These are phyloP conservation scores for Bidens hawaiensis DNA, from an alignment of 140 eudicot genomes.

Conservation along the genomic window DNA sequence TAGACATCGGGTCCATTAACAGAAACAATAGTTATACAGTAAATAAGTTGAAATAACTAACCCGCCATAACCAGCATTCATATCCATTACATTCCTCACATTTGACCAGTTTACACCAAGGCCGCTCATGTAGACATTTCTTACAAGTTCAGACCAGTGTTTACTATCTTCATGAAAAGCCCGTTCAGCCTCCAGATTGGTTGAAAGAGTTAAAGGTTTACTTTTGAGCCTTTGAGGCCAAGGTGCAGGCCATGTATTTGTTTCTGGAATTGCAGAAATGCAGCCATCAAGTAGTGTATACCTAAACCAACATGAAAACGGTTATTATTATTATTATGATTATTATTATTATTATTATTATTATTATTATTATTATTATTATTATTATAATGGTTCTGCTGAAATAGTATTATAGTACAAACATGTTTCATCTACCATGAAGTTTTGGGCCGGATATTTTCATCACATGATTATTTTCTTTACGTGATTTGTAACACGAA, in stretches of 20 bases:
- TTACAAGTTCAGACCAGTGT: constrained; percentile 70
- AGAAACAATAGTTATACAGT: no score
- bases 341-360: constrained; percentile 5
- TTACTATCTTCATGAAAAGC: constrained; percentile 52
- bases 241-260: constrained; percentile 59
- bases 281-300: constrained; percentile 76
- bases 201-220: constrained; percentile 53
- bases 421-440: constrained; percentile 60
- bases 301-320: constrained; percentile 35
- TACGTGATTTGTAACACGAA: constrained; percentile 66
- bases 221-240: constrained; percentile 83
- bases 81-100: constrained; percentile 87
- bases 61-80: constrained; percentile 98
- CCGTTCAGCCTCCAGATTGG: constrained; percentile 43
- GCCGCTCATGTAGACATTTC: constrained; percentile 52
- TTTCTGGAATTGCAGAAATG: constrained; percentile 44
- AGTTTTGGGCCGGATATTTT: constrained; percentile 31
- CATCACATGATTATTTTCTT: constrained; percentile 62
- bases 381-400: constrained; percentile 12
- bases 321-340: constrained; percentile 8
- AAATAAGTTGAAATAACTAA: constrained; percentile 25
- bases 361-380: constrained; percentile 9
- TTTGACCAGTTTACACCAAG: constrained; percentile 70
- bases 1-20: no score
- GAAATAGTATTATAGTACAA: background rate